Conservation (phyloP, 2,329 filamentous ascomycete species). For the Didymella arachidicola region DNA sequence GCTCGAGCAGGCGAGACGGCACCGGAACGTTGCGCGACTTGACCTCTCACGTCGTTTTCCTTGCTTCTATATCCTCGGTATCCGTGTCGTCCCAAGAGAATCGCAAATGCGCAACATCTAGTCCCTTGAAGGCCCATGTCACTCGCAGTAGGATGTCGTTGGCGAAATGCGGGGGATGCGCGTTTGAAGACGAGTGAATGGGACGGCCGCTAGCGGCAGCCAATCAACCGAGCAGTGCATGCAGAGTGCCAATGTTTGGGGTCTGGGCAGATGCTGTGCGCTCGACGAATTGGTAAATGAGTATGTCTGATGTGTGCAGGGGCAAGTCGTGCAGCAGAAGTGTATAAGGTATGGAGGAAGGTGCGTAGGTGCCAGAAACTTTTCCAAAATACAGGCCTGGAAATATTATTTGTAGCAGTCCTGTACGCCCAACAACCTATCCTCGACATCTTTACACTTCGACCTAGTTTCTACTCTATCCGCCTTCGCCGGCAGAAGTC, state of each 20-base stretch:
- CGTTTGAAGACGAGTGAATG: constrained; percentile 5
- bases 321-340: not conserved
- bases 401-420: not conserved
- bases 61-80: not conserved
- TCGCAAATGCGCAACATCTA: not conserved
- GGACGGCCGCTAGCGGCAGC: not conserved
- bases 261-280: not conserved
- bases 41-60: not conserved
- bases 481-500: not conserved
- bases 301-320: not conserved
- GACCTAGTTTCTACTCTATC: not conserved
- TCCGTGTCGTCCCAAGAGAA: not conserved
- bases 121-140: not conserved
- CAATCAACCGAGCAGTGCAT: not conserved
- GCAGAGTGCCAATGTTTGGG: constrained; percentile 14
- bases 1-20: not conserved
- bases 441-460: not conserved
- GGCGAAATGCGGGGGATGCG: constrained; percentile 18
- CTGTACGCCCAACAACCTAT: not conserved
- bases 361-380: not conserved
- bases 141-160: not conserved
- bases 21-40: not conserved
- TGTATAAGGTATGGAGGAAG: not conserved
- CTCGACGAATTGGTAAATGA: not conserved
- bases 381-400: not conserved